Evolutionary conservation across 148 eudicot species (phyloP).

Genomic region (Dysphania ambrosioides): DNA sequence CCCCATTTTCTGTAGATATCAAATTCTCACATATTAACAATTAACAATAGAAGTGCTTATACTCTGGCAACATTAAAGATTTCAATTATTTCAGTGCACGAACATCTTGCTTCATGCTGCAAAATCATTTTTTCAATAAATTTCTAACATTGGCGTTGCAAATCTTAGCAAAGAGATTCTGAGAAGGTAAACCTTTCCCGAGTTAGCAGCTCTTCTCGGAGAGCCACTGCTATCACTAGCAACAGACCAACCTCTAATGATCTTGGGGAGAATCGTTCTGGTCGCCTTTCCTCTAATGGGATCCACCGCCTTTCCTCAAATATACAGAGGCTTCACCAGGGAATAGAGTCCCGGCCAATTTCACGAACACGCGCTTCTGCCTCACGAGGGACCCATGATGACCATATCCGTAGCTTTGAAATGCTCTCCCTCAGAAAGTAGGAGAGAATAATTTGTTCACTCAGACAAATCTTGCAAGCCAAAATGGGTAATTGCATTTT

Average conservation of each 20-base stretch:
- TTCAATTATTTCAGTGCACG: neutral
- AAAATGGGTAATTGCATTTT: slow-evolving; percentile 17
- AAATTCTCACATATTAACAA: neutral
- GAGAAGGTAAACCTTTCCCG: slow-evolving; percentile 55
- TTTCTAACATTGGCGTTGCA: slow-evolving; percentile 13
- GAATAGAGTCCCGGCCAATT: slow-evolving; percentile 45
- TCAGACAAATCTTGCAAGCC: slow-evolving; percentile 17
- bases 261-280: slow-evolving; percentile 36
- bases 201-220: slow-evolving; percentile 58
- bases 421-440: slow-evolving; percentile 75
- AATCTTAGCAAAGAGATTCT: slow-evolving; percentile 51
- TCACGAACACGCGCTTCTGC: slow-evolving; percentile 50
- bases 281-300: slow-evolving; percentile 43
- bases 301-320: slow-evolving; percentile 42
- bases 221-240: slow-evolving; percentile 50
- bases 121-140: neutral
- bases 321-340: slow-evolving; percentile 48
- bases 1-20: neutral
- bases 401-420: slow-evolving; percentile 86
- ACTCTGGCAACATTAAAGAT: neutral
- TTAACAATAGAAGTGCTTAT: neutral
- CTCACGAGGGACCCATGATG: slow-evolving; percentile 59
- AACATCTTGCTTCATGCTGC: neutral
- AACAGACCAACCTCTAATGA: slow-evolving; percentile 57
- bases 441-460: slow-evolving; percentile 14